These are phyloP conservation scores for Tricholoma hemisulphureum DNA, from an alignment of 768 basidiomycete species.

Conservation along the genomic window DNA sequence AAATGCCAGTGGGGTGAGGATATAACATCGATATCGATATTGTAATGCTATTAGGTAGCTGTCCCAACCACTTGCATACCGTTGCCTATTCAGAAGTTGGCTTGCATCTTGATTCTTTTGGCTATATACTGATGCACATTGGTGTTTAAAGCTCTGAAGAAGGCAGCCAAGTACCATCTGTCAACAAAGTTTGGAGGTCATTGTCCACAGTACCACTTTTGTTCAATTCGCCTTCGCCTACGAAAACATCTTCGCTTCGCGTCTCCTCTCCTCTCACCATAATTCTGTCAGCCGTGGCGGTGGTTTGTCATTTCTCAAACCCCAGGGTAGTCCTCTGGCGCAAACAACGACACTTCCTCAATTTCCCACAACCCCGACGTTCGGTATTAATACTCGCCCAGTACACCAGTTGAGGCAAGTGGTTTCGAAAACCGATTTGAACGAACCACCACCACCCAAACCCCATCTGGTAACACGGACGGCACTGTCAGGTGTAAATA, in stretches of 20 bases:
- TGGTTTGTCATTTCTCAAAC: slow-evolving; percentile 18
- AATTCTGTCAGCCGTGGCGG: not conserved
- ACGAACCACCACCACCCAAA: slow-evolving; percentile 1
- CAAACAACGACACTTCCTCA: slow-evolving; percentile 18
- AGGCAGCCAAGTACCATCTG: slow-evolving; percentile 20
- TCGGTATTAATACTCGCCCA: slow-evolving; percentile 7
- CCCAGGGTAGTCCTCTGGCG: slow-evolving; percentile 38
- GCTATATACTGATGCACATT: not conserved
- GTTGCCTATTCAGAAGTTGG: slow-evolving; percentile 32
- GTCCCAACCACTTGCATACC: slow-evolving; percentile 4
- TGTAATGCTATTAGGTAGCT: not conserved
- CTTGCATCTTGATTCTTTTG: slow-evolving; percentile 1
- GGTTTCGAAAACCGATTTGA: slow-evolving; percentile 25
- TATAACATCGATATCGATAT: not conserved
- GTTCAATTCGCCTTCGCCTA: slow-evolving; percentile 2
- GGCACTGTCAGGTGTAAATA: not conserved
- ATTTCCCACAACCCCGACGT: slow-evolving; percentile 19
- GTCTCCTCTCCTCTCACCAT: slow-evolving; percentile 10
- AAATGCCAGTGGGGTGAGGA: not conserved
- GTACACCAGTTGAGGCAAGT: slow-evolving; percentile 26
- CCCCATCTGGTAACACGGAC: slow-evolving; percentile 7
- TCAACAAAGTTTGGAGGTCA: slow-evolving; percentile 19
- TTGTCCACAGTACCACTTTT: slow-evolving; percentile 16
- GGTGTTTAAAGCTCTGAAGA: slow-evolving; percentile 25
- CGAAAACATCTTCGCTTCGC: slow-evolving; percentile 18